A percentile compares a stretch with the other conserved stretches of the same genome.
These are phyloP conservation scores for Microbotryum saponariae DNA, from an alignment of 1,284 basidiomycete genomes.

Conservation along the genomic window DNA sequence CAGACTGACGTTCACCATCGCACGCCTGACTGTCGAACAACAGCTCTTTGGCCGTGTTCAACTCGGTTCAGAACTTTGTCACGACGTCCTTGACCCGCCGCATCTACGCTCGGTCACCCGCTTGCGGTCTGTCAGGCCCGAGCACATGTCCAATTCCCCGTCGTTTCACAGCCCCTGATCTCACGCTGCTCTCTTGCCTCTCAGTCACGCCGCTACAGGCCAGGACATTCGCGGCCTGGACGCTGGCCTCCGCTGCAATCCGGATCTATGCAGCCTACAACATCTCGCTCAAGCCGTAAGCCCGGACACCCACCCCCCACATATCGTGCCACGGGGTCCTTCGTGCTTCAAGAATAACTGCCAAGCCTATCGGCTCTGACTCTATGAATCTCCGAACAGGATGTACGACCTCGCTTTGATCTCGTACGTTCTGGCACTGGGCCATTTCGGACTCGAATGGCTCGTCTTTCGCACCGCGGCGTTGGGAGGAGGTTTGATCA, in stretches of 20 bases:
- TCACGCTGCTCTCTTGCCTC: neutral
- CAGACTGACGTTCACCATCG: neutral
- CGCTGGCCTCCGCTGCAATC: constrained; percentile 69
- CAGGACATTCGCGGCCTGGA: constrained; percentile 82
- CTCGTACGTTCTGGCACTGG: constrained; percentile 81
- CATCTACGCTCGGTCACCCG: constrained; percentile 60
- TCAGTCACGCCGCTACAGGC: constrained; percentile 78
- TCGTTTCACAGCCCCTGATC: too few species aligned
- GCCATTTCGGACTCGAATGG: constrained; percentile 79
- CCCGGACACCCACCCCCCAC: constrained; percentile 25
- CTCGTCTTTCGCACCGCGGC: constrained; percentile 73
- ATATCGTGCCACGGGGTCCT: constrained; percentile 4
- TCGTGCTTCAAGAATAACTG: neutral
- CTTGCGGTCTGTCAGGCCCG: constrained; percentile 40
- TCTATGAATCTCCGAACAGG: constrained; percentile 44
- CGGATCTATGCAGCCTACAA: constrained; percentile 80
- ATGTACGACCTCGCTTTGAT: constrained; percentile 80
- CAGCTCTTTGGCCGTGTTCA: constrained; percentile 62
- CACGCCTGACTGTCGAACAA: neutral
- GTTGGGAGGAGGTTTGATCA: constrained; percentile 56
- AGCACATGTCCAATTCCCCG: neutral
- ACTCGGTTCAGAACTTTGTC: constrained; percentile 70
- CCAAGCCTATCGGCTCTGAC: neutral
- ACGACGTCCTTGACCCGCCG: constrained; percentile 67
- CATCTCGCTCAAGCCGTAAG: constrained; percentile 68